Conservation (phyloP, 805 yeast genomes). For the Saccharomycopsis sp. region DNA sequence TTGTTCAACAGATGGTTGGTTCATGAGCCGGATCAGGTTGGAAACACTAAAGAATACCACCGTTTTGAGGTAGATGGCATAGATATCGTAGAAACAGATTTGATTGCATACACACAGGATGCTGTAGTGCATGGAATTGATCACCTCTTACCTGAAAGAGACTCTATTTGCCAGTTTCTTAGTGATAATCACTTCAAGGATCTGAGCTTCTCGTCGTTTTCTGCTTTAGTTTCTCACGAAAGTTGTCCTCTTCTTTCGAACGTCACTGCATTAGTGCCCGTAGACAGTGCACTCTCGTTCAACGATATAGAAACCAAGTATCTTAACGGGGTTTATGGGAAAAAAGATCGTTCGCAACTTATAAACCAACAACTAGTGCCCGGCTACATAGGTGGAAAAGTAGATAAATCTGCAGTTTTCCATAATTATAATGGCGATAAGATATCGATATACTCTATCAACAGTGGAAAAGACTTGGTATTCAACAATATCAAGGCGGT, state of each 20-base stretch:
- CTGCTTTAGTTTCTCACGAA: conserved; percentile 12
- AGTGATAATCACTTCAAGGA: conserved; percentile 1
- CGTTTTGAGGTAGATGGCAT: conserved; percentile 35
- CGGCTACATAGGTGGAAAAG: conserved; percentile 42
- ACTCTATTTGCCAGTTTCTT: conserved; percentile 33
- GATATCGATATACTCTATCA: conserved; percentile 23
- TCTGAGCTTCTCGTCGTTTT: not conserved
- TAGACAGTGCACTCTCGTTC: conserved; percentile 34
- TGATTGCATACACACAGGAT: conserved; percentile 53
- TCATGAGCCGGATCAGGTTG: not conserved
- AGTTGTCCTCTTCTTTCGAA: conserved; percentile 28
- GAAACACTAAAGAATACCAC: conserved; percentile 28
- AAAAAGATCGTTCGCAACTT: conserved; percentile 26
- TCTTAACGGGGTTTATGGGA: conserved; percentile 30
- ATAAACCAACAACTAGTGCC: conserved; percentile 32
- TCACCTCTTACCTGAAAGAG: conserved; percentile 33
- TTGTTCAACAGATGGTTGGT: conserved; percentile 20
- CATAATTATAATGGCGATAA: conserved; percentile 27
- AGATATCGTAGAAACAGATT: conserved; percentile 50
- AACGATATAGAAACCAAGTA: conserved; percentile 42
- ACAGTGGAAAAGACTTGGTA: conserved; percentile 31
- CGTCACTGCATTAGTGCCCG: conserved; percentile 42
- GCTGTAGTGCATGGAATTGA: conserved; percentile 65
- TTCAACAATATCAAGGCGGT: conserved; percentile 33
- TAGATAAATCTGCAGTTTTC: conserved; percentile 21